Evolutionary conservation across 2,329 filamentous ascomycete species (phyloP).

Genomic region (Phymatotrichopsis omnivora): DNA sequence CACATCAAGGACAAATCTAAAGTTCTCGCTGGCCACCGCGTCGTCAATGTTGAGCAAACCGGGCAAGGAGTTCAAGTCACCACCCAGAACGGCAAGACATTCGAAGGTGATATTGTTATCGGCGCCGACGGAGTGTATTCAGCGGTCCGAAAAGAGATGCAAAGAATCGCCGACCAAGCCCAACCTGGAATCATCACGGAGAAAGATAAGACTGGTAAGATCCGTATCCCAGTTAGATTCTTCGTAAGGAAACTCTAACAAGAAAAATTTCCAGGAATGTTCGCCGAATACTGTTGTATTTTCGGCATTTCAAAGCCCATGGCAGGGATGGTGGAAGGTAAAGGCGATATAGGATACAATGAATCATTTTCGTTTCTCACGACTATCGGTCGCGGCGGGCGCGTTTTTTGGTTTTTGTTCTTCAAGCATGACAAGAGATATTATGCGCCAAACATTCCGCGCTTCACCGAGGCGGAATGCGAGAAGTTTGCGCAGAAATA

Average conservation of each 20-base stretch:
- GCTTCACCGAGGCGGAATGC: slow-evolving; percentile 34
- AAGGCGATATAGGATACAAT: slow-evolving; percentile 14
- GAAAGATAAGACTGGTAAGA: slow-evolving; percentile 27
- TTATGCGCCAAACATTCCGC: slow-evolving; percentile 29
- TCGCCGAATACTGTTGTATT: slow-evolving; percentile 32
- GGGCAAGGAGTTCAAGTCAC: slow-evolving; percentile 9
- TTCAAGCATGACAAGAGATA: slow-evolving; percentile 30
- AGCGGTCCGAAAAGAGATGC: slow-evolving; percentile 19
- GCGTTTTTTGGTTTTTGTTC: slow-evolving; percentile 30
- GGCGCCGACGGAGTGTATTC: slow-evolving; percentile 32
- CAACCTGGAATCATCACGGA: slow-evolving; percentile 13
- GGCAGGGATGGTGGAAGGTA: slow-evolving; percentile 13
- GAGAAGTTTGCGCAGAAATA: slow-evolving; percentile 31
- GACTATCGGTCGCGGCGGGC: slow-evolving; percentile 23
- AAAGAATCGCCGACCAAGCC: slow-evolving; percentile 11
- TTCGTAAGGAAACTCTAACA: background rate
- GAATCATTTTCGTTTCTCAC: slow-evolving; percentile 24
- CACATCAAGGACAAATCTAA: slow-evolving; percentile 27
- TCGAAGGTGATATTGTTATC: slow-evolving; percentile 30
- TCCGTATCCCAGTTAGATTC: slow-evolving; percentile 5
- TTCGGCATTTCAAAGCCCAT: slow-evolving; percentile 32
- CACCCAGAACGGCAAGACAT: slow-evolving; percentile 15
- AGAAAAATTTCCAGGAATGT: slow-evolving; percentile 22
- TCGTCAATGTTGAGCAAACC: slow-evolving; percentile 9
- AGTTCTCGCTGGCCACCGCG: background rate